Conservation (phyloP, 352 stramenopile genomes). For the Phytopythium aichiense region DNA sequence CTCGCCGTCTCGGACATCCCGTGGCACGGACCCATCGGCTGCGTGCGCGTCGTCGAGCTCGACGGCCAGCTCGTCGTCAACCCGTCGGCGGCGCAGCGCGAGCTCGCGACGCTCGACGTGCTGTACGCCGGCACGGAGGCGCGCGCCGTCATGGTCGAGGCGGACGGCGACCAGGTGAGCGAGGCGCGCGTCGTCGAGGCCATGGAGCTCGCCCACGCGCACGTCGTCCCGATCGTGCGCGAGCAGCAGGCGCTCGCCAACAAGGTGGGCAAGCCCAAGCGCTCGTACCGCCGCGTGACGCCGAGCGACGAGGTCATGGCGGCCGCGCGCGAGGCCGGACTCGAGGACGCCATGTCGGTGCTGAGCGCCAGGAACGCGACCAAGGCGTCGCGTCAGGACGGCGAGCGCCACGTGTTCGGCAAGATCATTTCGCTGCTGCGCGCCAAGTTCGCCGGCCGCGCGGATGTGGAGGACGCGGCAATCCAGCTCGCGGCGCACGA, state of each 20-base stretch:
- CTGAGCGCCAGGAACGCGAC: slow-evolving; percentile 27
- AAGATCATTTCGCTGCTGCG: slow-evolving; percentile 67
- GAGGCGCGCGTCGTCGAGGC: slow-evolving; percentile 74
- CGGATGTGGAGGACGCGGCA: slow-evolving; percentile 34
- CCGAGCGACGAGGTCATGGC: slow-evolving; percentile 47
- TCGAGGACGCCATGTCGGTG: slow-evolving; percentile 25
- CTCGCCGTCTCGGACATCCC: slow-evolving; percentile 86
- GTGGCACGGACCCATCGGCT: slow-evolving; percentile 87
- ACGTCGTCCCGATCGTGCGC: slow-evolving; percentile 52
- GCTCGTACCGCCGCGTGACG: slow-evolving; percentile 41
- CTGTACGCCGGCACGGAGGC: slow-evolving; percentile 79
- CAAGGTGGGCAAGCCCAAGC: slow-evolving; percentile 65
- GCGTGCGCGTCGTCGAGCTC: slow-evolving; percentile 83
- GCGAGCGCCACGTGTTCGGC: slow-evolving; percentile 64
- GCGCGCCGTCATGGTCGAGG: slow-evolving; percentile 88
- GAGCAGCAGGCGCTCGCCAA: slow-evolving; percentile 53
- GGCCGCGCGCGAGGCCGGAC: slow-evolving; percentile 53
- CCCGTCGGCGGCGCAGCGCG: slow-evolving; percentile 69
- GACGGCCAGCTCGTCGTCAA: slow-evolving; percentile 92
- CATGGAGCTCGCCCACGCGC: slow-evolving; percentile 69
- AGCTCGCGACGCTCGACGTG: slow-evolving; percentile 72
- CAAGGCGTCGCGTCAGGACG: slow-evolving; percentile 62
- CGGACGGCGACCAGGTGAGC: slow-evolving; percentile 66
- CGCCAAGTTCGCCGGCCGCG: slow-evolving; percentile 31
- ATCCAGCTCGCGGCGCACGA: slow-evolving; percentile 75